Conservation (phyloP, 495 filamentous ascomycete genomes). For the Neurospora sublineolata region DNA sequence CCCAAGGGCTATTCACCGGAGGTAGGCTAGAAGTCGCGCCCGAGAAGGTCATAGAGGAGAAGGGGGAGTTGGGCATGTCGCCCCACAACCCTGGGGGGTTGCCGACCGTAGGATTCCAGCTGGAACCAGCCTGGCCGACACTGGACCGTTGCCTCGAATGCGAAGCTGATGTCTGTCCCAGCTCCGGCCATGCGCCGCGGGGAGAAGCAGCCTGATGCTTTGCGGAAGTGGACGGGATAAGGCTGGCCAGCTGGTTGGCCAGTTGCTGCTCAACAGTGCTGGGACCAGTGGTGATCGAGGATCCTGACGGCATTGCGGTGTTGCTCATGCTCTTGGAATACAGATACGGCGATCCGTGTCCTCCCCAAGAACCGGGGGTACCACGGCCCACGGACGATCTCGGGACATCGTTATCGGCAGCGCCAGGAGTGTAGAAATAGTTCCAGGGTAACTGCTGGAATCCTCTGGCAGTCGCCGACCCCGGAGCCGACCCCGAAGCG, state of each 20-base stretch:
- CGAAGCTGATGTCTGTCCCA: not conserved
- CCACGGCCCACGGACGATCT: not conserved
- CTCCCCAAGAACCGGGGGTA: not conserved
- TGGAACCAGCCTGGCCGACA: not conserved
- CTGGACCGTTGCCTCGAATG: conserved; percentile 1
- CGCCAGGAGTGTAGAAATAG: conserved; percentile 29
- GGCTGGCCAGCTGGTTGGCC: conserved; percentile 2
- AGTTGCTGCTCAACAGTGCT: not conserved
- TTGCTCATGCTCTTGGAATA: conserved; percentile 14
- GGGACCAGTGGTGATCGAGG: not conserved
- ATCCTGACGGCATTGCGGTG: not conserved
- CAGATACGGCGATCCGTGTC: conserved; percentile 2
- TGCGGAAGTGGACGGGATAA: not conserved
- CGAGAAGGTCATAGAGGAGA: conserved; percentile 15
- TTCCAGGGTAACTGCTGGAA: conserved; percentile 34
- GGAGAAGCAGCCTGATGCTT: not conserved
- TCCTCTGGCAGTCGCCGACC: conserved; percentile 26
- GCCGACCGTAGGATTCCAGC: conserved; percentile 1
- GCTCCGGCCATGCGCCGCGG: conserved; percentile 5
- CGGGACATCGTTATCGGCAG: conserved; percentile 7
- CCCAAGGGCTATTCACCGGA: conserved; percentile 20
- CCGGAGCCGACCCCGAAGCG: conserved; percentile 13
- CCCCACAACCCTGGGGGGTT: not conserved
- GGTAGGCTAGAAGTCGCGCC: conserved; percentile 14
- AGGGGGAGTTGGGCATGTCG: conserved; percentile 6